Conservation (phyloP, 805 yeast species). For the Diddensiella santjacobensis region DNA sequence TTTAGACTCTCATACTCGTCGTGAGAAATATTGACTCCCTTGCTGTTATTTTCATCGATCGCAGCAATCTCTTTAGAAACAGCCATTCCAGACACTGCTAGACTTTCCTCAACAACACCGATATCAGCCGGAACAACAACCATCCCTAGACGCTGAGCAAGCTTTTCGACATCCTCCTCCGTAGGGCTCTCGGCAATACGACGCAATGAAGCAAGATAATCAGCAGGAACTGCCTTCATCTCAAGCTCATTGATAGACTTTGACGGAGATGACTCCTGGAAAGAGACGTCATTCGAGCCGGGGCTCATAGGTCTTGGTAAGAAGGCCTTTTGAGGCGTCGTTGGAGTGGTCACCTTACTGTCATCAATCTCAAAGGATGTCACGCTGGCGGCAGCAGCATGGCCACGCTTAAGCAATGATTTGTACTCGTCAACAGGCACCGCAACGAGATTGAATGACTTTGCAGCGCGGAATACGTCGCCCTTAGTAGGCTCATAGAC, state of each 20-base stretch:
- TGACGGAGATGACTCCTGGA: background rate
- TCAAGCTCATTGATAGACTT: slow-evolving; percentile 13
- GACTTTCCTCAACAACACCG: background rate
- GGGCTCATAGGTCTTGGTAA: background rate
- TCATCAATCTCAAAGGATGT: slow-evolving; percentile 6
- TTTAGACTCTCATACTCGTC: slow-evolving; percentile 16
- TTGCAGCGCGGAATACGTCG: slow-evolving; percentile 37
- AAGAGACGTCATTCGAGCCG: background rate
- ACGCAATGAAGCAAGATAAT: slow-evolving; percentile 30
- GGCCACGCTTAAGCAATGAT: slow-evolving; percentile 29
- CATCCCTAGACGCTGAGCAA: slow-evolving; percentile 28
- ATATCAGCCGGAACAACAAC: slow-evolving; percentile 15
- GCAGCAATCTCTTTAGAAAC: slow-evolving; percentile 10
- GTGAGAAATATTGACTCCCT: slow-evolving; percentile 19
- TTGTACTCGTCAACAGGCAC: slow-evolving; percentile 45
- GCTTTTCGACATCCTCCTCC: slow-evolving; percentile 25
- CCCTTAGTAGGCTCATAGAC: slow-evolving; percentile 33
- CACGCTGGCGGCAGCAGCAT: slow-evolving; percentile 11
- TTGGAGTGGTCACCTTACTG: slow-evolving; percentile 1
- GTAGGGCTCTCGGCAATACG: slow-evolving; percentile 32
- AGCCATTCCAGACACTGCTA: background rate
- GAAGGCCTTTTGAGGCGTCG: background rate
- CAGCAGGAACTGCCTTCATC: slow-evolving; percentile 30
- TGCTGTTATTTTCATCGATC: background rate
- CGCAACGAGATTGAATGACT: slow-evolving; percentile 42